Conservation (phyloP, 257 asterid species). For the Coffea eugenioides region DNA sequence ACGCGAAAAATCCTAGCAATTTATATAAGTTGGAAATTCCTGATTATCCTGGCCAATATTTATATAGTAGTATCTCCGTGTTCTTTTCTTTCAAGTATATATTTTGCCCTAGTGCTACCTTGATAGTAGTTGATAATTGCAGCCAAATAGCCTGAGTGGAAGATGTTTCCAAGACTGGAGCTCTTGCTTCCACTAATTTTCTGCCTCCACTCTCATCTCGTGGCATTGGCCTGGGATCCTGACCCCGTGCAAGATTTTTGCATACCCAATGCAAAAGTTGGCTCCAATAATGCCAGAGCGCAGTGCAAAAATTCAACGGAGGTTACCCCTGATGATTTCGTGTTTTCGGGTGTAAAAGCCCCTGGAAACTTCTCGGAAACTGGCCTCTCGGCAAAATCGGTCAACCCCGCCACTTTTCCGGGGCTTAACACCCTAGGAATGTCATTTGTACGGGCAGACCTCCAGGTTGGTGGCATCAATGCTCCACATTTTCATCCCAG, state of each 20-base stretch:
- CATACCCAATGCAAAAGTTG: constrained; percentile 36
- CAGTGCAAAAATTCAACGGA: constrained; percentile 41
- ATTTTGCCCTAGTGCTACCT: neutral
- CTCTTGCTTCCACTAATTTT: constrained; percentile 1
- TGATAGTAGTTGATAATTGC: neutral
- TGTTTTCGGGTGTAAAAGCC: constrained; percentile 39
- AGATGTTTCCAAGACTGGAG: constrained; percentile 25
- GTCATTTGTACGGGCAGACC: constrained; percentile 54
- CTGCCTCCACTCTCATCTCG: constrained; percentile 12
- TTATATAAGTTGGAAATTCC: neutral
- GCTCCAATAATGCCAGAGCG: neutral
- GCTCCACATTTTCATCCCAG: constrained; percentile 57
- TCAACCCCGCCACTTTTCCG: constrained; percentile 38
- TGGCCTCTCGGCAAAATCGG: constrained; percentile 40
- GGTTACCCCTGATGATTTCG: constrained; percentile 46
- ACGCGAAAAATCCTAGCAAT: neutral
- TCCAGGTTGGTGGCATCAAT: constrained; percentile 51
- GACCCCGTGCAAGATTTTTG: constrained; percentile 57
- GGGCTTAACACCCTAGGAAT: constrained; percentile 61
- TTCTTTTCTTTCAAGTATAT: constrained; percentile 20
- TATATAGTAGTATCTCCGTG: neutral
- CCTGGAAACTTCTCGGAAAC: constrained; percentile 45
- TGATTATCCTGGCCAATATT: neutral
- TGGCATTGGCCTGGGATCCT: constrained; percentile 44
- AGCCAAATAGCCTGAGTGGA: neutral